These are phyloP conservation scores for Syzygium grande DNA, from an alignment of 345 rosid genomes.

Conservation along the genomic window DNA sequence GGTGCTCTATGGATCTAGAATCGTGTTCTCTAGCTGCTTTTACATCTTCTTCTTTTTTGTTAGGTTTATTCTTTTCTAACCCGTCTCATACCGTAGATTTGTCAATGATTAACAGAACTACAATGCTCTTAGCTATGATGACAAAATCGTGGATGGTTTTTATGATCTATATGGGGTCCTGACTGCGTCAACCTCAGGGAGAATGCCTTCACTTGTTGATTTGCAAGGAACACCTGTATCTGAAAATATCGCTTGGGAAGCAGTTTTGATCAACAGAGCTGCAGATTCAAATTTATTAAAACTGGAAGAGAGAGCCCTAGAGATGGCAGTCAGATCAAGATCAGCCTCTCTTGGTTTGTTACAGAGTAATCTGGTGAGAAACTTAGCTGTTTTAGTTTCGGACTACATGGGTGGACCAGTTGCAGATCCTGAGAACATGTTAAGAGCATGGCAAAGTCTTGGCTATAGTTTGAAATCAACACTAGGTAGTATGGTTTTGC, in stretches of 20 bases:
- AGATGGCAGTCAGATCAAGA: conserved; percentile 53
- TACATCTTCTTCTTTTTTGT: conserved; percentile 13
- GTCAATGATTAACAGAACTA: conserved; percentile 65
- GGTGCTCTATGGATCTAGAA: not conserved
- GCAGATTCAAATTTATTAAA: conserved; percentile 65
- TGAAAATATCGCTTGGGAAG: conserved; percentile 67
- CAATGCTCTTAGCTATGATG: conserved; percentile 89
- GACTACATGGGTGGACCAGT: conserved; percentile 95
- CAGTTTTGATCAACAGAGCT: conserved; percentile 76
- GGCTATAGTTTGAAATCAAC: conserved; percentile 71
- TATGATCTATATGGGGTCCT: conserved; percentile 74
- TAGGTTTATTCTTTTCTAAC: conserved; percentile 37
- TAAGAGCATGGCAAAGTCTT: conserved; percentile 68
- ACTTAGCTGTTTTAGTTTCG: conserved; percentile 74
- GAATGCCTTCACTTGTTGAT: conserved; percentile 84
- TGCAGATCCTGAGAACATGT: conserved; percentile 59
- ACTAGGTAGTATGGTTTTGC: conserved; percentile 79
- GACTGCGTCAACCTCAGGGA: conserved; percentile 41
- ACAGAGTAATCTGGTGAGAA: conserved; percentile 43
- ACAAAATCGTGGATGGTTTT: conserved; percentile 94
- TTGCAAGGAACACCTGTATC: conserved; percentile 68
- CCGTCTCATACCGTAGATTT: conserved; percentile 52
- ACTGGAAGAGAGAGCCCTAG: conserved; percentile 73
- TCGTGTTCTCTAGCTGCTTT: conserved; percentile 4
- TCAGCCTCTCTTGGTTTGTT: conserved; percentile 31